These are phyloP conservation scores for Cutaneotrichosporon daszewskae DNA, from an alignment of 1,284 basidiomycete species.

Conservation along the genomic window DNA sequence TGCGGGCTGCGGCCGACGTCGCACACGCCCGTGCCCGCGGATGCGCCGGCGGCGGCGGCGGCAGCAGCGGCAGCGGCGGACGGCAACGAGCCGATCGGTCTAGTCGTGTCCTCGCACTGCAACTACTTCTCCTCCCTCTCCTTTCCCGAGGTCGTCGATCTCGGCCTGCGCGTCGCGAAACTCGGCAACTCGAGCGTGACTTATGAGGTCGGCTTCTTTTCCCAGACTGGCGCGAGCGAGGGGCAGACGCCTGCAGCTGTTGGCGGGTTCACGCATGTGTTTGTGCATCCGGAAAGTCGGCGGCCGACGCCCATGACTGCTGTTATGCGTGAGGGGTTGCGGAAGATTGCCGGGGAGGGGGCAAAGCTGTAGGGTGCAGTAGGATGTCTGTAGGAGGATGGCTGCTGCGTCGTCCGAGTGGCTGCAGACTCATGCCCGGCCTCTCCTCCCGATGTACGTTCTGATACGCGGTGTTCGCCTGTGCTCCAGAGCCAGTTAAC, in stretches of 20 bases:
- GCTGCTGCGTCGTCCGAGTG: too few species aligned
- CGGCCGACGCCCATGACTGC: slow-evolving; percentile 12
- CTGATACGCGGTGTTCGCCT: too few species aligned
- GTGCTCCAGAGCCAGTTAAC: too few species aligned
- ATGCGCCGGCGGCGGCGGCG: too few species aligned
- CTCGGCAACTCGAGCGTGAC: slow-evolving; percentile 15
- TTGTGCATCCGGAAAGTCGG: slow-evolving; percentile 13
- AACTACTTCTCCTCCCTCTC: slow-evolving; percentile 16
- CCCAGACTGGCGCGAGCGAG: too few species aligned
- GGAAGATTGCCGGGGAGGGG: too few species aligned
- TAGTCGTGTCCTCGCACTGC: slow-evolving; percentile 13
- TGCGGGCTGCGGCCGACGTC: slow-evolving; percentile 15
- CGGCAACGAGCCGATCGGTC: slow-evolving; percentile 17
- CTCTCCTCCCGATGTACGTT: too few species aligned
- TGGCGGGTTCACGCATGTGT: slow-evolving; percentile 18
- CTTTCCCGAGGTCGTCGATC: slow-evolving; percentile 16
- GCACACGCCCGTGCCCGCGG: too few species aligned
- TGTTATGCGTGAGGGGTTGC: slow-evolving; percentile 10
- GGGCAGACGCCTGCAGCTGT: slow-evolving; percentile 9
- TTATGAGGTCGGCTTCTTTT: slow-evolving; percentile 18
- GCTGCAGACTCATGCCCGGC: too few species aligned
- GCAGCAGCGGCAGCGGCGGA: too few species aligned
- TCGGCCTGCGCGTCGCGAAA: slow-evolving; percentile 15
- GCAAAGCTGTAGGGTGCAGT: too few species aligned
- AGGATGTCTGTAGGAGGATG: too few species aligned